These are phyloP conservation scores for Tetraselmis striata DNA, from an alignment of 139 green algal genomes.

Conservation along the genomic window DNA sequence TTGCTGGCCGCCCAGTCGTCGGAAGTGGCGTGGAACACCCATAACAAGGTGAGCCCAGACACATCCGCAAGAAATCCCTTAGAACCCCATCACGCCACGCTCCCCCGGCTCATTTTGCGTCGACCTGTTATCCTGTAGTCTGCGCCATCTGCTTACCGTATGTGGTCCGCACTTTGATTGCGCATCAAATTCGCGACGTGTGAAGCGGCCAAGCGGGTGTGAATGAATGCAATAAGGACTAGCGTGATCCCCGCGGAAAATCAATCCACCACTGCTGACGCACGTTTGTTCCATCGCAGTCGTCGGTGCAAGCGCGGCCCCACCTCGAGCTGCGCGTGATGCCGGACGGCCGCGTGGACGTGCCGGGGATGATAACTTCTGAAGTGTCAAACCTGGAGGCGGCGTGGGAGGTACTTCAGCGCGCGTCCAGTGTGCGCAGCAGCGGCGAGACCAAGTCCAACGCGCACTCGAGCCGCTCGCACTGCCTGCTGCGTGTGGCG, in stretches of 20 bases:
- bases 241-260: too few species aligned
- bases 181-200: too few species aligned
- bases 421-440: constrained; percentile 3
- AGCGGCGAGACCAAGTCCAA: constrained; percentile 28
- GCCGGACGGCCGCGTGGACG: constrained; percentile 5
- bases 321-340: neutral
- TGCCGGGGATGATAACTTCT: constrained; percentile 4
- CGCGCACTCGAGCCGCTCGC: constrained; percentile 23
- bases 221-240: too few species aligned
- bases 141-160: too few species aligned
- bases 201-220: too few species aligned
- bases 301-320: neutral
- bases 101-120: too few species aligned
- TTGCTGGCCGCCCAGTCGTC: constrained; percentile 16
- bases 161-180: too few species aligned
- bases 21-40: neutral
- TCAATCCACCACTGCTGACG: too few species aligned
- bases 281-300: too few species aligned
- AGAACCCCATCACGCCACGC: too few species aligned
- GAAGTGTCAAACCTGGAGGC: constrained; percentile 19
- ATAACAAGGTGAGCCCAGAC: neutral
- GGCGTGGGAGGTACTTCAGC: constrained; percentile 17
- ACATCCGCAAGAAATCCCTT: too few species aligned
- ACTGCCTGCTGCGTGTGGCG: constrained; percentile 31
- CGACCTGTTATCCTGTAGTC: too few species aligned